phyloP scores from a whole-genome alignment of 2,329 filamentous ascomycete genomes.

The Scopulariopsis brevicaulis region DNA sequence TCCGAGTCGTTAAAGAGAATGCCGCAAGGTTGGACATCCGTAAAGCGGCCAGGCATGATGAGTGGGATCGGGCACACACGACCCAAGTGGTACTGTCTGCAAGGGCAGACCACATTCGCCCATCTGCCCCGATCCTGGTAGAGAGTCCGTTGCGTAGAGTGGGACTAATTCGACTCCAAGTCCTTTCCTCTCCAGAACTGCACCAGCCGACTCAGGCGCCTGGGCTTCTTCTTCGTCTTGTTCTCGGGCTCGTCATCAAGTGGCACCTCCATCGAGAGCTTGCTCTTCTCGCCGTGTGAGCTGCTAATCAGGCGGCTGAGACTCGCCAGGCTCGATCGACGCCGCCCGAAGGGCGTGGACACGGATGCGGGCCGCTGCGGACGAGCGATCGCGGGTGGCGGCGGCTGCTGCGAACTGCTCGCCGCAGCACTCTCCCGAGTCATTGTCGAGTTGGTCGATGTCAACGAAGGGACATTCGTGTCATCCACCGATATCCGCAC shows the following conservation, averaged over 20 bases:
- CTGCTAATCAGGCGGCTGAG: constrained; percentile 66
- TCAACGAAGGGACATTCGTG: constrained; percentile 49
- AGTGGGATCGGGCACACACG: background rate
- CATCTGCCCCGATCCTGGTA: background rate
- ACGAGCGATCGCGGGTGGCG: constrained; percentile 29
- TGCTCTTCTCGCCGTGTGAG: constrained; percentile 64
- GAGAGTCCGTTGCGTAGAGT: background rate
- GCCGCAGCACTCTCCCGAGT: constrained; percentile 51
- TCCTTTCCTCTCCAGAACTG: constrained; percentile 62
- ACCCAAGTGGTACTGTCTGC: background rate
- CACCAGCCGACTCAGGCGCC: constrained; percentile 62
- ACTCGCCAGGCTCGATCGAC: constrained; percentile 66
- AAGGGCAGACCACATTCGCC: background rate
- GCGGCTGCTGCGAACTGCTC: constrained; percentile 29
- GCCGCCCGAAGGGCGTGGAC: constrained; percentile 51
- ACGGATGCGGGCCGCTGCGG: constrained; percentile 52
- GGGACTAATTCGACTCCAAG: constrained; percentile 13
- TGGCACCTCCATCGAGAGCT: constrained; percentile 58
- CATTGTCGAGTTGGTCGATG: constrained; percentile 69
- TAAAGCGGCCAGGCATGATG: background rate
- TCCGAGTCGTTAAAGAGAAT: background rate
- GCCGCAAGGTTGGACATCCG: background rate
- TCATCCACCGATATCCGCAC: constrained; percentile 61
- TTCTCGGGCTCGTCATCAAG: constrained; percentile 44
- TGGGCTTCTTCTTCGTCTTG: constrained; percentile 53